Conservation (phyloP, 495 filamentous ascomycete species). For the Penicillium roqueforti region DNA sequence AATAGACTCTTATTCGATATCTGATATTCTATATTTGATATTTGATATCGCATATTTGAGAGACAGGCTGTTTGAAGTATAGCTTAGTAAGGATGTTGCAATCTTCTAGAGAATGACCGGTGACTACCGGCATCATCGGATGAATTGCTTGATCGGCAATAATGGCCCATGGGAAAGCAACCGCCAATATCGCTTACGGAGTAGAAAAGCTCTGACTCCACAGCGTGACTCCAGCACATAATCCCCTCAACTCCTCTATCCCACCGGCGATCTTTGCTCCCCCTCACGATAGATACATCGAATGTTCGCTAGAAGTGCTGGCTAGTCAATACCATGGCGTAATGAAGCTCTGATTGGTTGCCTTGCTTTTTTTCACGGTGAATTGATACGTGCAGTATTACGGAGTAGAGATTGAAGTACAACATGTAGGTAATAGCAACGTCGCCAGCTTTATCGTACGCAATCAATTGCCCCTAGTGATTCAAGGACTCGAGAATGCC, state of each 20-base stretch:
- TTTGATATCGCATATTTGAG: no score
- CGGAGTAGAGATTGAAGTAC: not conserved
- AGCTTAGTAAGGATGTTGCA: not conserved
- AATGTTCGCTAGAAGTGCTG: constrained; percentile 3
- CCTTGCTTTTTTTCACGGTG: not conserved
- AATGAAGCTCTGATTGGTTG: constrained; percentile 1
- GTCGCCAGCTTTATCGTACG: not conserved
- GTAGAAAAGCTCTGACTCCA: not conserved
- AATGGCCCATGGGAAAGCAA: no score
- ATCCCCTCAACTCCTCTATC: not conserved
- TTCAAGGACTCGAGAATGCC: no score
- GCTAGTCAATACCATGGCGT: not conserved
- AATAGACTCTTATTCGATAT: not conserved
- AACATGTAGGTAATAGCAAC: not conserved
- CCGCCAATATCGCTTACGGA: not conserved
- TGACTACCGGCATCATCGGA: not conserved
- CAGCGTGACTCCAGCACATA: not conserved
- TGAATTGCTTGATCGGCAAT: not conserved
- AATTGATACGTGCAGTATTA: not conserved
- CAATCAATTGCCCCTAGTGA: not conserved
- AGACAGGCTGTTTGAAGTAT: not conserved
- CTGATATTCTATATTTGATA: constrained; percentile 1
- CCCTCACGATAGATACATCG: constrained; percentile 1
- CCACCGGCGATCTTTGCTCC: not conserved
- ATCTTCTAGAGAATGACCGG: not conserved